Evolutionary conservation across 352 stramenopile genomes (phyloP).

Genomic region (Phytophthora parvispora): DNA sequence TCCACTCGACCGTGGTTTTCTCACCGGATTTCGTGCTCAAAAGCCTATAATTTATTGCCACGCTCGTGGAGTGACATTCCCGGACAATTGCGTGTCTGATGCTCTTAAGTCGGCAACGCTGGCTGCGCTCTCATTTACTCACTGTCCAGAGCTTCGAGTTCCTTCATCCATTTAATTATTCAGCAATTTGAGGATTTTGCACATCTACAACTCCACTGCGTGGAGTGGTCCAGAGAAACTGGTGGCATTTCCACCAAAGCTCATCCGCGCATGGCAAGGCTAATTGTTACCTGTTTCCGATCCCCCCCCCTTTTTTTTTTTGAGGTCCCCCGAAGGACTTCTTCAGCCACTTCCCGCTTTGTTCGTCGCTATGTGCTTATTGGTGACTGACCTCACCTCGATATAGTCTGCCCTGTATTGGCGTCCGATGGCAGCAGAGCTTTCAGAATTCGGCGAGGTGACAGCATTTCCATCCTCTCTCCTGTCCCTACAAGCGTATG

Average conservation of each 20-base stretch:
- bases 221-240: background rate
- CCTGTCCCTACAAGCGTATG: background rate
- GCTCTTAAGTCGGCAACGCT: background rate
- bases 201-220: background rate
- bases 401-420: background rate
- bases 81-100: background rate
- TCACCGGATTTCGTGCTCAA: background rate
- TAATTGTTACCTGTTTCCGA: background rate
- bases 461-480: slow-evolving; percentile 1
- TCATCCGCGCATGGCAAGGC: background rate
- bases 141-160: background rate
- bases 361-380: background rate
- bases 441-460: slow-evolving; percentile 3
- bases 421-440: slow-evolving; percentile 4
- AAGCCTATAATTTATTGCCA: slow-evolving; percentile 6
- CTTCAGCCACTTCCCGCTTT: background rate
- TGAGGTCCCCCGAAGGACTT: background rate
- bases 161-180: background rate
- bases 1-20: background rate
- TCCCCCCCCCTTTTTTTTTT: no score
- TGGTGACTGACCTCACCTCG: background rate
- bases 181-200: background rate
- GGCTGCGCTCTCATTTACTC: background rate
- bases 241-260: background rate
- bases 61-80: background rate